A percentile compares a stretch with the other conserved stretches of the same genome.
Conservation (phyloP, 805 yeast species). For the Suhomyces sp. region DNA sequence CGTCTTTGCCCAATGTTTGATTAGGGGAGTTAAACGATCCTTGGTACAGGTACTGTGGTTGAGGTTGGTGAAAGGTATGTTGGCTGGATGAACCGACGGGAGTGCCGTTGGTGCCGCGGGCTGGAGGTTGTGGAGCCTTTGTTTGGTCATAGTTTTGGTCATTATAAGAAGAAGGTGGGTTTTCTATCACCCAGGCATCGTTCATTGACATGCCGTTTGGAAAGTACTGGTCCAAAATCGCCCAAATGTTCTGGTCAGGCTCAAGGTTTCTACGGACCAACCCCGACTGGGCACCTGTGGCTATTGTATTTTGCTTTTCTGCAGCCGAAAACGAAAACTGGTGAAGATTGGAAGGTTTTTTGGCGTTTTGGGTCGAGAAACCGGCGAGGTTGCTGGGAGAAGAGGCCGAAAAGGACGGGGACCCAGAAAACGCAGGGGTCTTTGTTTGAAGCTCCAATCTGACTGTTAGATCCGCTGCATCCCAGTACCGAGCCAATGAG, state of each 20-base stretch:
- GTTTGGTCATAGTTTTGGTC: conserved; percentile 1
- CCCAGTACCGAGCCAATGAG: conserved; percentile 55
- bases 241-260: conserved; percentile 63
- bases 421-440: not conserved
- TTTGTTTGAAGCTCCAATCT: conserved; percentile 22
- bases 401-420: not conserved
- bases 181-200: conserved; percentile 61
- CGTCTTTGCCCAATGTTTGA: conserved; percentile 15
- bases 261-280: conserved; percentile 29
- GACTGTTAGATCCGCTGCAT: conserved; percentile 64
- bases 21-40: not conserved
- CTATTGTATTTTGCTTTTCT: conserved; percentile 10
- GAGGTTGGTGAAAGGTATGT: conserved; percentile 29
- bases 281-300: conserved; percentile 7
- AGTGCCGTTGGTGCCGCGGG: not conserved
- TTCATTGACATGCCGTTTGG: conserved; percentile 67
- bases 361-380: not conserved
- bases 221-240: conserved; percentile 53
- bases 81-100: not conserved
- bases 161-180: not conserved
- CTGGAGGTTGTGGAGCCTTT: not conserved
- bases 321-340: conserved; percentile 13
- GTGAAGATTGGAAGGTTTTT: not conserved
- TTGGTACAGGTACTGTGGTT: conserved; percentile 27
- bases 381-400: not conserved